These are phyloP conservation scores for Skeletonema marinoi DNA, from an alignment of 108 stramenopile species.

Conservation along the genomic window DNA sequence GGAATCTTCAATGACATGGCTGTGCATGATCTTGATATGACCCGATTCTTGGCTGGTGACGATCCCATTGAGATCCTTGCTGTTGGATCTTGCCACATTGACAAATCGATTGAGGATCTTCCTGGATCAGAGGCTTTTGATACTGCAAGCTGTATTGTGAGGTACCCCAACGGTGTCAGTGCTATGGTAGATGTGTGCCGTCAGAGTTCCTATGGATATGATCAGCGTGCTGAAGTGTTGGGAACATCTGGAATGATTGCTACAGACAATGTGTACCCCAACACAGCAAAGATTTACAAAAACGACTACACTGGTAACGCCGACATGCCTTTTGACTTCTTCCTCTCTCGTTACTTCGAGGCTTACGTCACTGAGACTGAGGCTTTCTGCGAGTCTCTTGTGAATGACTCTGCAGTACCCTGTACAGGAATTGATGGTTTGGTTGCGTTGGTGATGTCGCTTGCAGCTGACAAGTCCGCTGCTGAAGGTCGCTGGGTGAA, in stretches of 20 bases:
- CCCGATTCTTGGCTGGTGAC: conserved; percentile 88
- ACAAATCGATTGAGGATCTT: conserved; percentile 84
- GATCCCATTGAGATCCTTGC: conserved; percentile 93
- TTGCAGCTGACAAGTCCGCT: conserved; percentile 91
- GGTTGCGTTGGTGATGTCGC: conserved; percentile 93
- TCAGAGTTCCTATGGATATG: conserved; percentile 95
- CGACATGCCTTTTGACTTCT: conserved; percentile 98
- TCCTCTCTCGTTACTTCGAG: conserved; percentile 94
- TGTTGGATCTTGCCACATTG: conserved; percentile 92
- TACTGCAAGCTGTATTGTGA: conserved; percentile 91
- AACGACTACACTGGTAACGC: conserved; percentile 95
- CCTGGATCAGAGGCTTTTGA: conserved; percentile 91
- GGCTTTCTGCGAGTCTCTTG: conserved; percentile 92
- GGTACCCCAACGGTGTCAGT: conserved; percentile 86
- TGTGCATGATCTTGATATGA: conserved; percentile 97
- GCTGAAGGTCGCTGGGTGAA: conserved; percentile 87
- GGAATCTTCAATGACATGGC: conserved; percentile 98
- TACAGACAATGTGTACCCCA: conserved; percentile 97
- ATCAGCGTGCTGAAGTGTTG: conserved; percentile 96
- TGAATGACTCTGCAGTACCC: conserved; percentile 90
- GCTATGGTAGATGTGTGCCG: conserved; percentile 97
- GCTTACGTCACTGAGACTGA: conserved; percentile 92
- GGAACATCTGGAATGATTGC: conserved; percentile 95
- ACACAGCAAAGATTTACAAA: conserved; percentile 90
- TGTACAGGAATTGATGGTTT: conserved; percentile 97